A percentile compares a stretch with the other conserved stretches of the same genome.
These are phyloP conservation scores for Sporothrix phasma DNA, from an alignment of 2,329 filamentous ascomycete species.

Conservation along the genomic window DNA sequence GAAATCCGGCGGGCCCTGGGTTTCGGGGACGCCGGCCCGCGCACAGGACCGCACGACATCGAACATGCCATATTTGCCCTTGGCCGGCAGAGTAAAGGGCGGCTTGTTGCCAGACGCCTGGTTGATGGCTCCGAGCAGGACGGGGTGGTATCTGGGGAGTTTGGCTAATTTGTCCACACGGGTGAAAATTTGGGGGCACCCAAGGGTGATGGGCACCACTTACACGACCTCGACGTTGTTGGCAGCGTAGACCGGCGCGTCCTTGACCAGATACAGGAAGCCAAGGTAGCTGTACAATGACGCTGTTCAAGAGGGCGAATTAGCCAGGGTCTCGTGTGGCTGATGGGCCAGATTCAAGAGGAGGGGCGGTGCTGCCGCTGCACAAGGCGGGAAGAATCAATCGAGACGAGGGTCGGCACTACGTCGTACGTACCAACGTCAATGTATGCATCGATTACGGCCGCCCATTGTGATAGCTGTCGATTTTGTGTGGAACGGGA, in stretches of 20 bases:
- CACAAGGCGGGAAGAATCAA: not conserved
- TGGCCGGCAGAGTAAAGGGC: slow-evolving; percentile 61
- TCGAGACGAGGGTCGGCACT: not conserved
- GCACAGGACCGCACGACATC: slow-evolving; percentile 33
- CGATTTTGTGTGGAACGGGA: not conserved
- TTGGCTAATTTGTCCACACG: too few species aligned
- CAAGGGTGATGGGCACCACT: slow-evolving; percentile 25
- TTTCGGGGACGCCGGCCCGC: slow-evolving; percentile 29
- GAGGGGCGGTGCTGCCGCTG: not conserved
- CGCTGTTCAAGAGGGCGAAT: slow-evolving; percentile 34
- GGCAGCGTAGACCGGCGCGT: slow-evolving; percentile 42
- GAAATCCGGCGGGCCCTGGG: slow-evolving; percentile 34
- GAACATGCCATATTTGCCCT: slow-evolving; percentile 45
- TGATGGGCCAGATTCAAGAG: not conserved
- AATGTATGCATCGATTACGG: slow-evolving; percentile 38
- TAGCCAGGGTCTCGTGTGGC: slow-evolving; percentile 2
- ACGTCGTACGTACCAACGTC: slow-evolving; percentile 48
- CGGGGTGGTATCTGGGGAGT: slow-evolving; percentile 47
- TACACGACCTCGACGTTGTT: slow-evolving; percentile 59
- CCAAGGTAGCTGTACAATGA: slow-evolving; percentile 52
- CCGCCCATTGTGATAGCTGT: slow-evolving; percentile 14
- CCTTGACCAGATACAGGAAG: slow-evolving; percentile 48
- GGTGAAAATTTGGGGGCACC: too few species aligned
- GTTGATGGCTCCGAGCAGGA: slow-evolving; percentile 62
- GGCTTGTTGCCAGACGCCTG: slow-evolving; percentile 57